Evolutionary conservation across 2,329 filamentous ascomycete species (phyloP), one percentile per base, ranked within the genome.

Genomic region (Fusarium sp.): DNA sequence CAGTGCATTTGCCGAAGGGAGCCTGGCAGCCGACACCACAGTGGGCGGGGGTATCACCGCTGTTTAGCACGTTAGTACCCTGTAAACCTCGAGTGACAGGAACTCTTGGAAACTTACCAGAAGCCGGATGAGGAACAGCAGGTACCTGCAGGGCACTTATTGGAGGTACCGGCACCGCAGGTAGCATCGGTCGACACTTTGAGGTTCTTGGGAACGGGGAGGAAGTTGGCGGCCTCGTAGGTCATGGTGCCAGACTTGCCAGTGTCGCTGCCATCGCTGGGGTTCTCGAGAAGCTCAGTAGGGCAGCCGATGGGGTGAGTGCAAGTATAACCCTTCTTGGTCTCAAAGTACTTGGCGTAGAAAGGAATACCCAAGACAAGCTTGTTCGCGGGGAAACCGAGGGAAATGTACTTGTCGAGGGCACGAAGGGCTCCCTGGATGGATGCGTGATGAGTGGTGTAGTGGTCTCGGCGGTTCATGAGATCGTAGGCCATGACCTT

Each of bases 401-500:
- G 81, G 3, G 77, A 74, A 13, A 88, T 73, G 72, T 91, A 91
- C 34, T 81, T 80, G 47, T 87, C 78, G 69, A 92, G 73, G 1
- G 83, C 77, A 5, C 81, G 77, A 2, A 84, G 70, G 8, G 87
- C 86, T 11, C 79, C 80, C 45, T 78, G 68, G 24, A 90, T 76
- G 6, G 86, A 85, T 9, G 82, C 84, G 67, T 91, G 88, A 71
- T 91, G 89, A 26, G 80, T 81, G 3, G 89, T 91, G 19, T 80
- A 73, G 45, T 78, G 84, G 72, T 91, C 86, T n/a, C 90, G 84
- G 10, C 89, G 86, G 76, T 91, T 91, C 83, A 90, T 88, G 43
- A 92, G 72, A 70, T 92, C 89, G 72, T 91, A 91, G 8, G 84
- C 82, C 88, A 91, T 91, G 62, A 91, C 76, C 75, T 77, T 4